Percentiles rank a stretch among this genome's conserved stretches.
phyloP scores from a whole-genome alignment of 805 yeast species.

The Candida peoriensis region DNA sequence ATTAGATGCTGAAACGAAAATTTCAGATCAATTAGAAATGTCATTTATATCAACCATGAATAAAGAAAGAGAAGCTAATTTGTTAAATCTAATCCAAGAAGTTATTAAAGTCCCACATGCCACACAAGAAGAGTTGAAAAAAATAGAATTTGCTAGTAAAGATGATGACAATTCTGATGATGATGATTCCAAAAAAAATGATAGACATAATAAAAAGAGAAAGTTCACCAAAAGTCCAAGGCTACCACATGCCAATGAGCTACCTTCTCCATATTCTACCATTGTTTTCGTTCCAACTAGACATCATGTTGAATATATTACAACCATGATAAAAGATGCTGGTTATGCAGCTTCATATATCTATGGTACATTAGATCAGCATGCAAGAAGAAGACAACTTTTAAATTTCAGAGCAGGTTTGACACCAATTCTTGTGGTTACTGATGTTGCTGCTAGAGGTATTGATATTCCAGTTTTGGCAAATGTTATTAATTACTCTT shows the following conservation, averaged over 20 bases:
- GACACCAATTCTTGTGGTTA: slow-evolving; percentile 85
- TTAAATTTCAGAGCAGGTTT: slow-evolving; percentile 80
- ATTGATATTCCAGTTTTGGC: slow-evolving; percentile 96
- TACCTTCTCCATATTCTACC: slow-evolving; percentile 84
- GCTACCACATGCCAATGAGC: slow-evolving; percentile 72
- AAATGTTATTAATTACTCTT: slow-evolving; percentile 84
- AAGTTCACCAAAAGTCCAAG: slow-evolving; percentile 45
- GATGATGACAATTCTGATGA: slow-evolving; percentile 41
- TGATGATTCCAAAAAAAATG: slow-evolving; percentile 27
- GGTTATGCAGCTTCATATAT: slow-evolving; percentile 88
- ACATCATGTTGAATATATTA: slow-evolving; percentile 93
- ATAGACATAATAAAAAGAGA: slow-evolving; percentile 28
- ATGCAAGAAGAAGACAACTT: slow-evolving; percentile 86
- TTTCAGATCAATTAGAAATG: slow-evolving; percentile 89
- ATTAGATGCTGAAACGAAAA: slow-evolving; percentile 86
- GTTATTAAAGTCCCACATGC: slow-evolving; percentile 83
- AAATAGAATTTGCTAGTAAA: slow-evolving; percentile 43
- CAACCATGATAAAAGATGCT: slow-evolving; percentile 60
- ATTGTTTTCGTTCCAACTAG: slow-evolving; percentile 94
- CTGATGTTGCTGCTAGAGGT: slow-evolving; percentile 99
- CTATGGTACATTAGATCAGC: slow-evolving; percentile 93
- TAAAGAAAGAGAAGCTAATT: slow-evolving; percentile 85
- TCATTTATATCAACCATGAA: slow-evolving; percentile 76
- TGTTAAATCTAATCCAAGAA: slow-evolving; percentile 71
- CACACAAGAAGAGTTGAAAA: slow-evolving; percentile 58